These are phyloP conservation scores for Circinella minor DNA, from an alignment of 371 early-diverging fungal genomes.

Conservation along the genomic window DNA sequence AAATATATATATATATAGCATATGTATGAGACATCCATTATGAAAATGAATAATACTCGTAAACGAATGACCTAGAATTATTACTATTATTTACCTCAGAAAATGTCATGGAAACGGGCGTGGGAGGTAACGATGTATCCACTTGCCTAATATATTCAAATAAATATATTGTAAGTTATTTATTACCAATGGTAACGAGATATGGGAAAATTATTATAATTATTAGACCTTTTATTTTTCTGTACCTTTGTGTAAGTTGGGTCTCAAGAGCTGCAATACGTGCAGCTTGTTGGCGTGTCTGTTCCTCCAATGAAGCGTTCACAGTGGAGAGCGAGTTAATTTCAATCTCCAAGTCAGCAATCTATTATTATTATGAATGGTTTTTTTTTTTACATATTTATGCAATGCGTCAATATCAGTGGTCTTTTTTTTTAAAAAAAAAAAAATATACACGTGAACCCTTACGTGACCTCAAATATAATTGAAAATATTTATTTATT, in stretches of 20 bases:
- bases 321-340: slow-evolving; percentile 43
- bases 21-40: neutral
- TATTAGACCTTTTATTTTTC: neutral
- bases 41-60: too few relatives aligned
- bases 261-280: slow-evolving; percentile 45
- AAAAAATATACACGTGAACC: neutral
- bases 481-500: neutral
- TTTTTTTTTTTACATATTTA: neutral
- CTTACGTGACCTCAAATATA: neutral
- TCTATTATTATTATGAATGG: slow-evolving; percentile 23
- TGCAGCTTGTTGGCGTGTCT: slow-evolving; percentile 41
- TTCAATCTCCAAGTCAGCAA: slow-evolving; percentile 58
- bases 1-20: neutral
- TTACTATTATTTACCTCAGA: slow-evolving; percentile 1
- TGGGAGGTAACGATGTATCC: slow-evolving; percentile 15
- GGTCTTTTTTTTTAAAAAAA: neutral
- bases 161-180: neutral
- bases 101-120: slow-evolving; percentile 20
- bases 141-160: slow-evolving; percentile 4
- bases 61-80: too few relatives aligned
- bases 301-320: slow-evolving; percentile 47
- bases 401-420: neutral
- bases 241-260: slow-evolving; percentile 22
- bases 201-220: neutral
- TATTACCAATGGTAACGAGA: neutral